Percentiles rank a stretch among this genome's conserved stretches.
phyloP scores from a whole-genome alignment of 129 eudicot species.

The Erigeron canadensis region DNA sequence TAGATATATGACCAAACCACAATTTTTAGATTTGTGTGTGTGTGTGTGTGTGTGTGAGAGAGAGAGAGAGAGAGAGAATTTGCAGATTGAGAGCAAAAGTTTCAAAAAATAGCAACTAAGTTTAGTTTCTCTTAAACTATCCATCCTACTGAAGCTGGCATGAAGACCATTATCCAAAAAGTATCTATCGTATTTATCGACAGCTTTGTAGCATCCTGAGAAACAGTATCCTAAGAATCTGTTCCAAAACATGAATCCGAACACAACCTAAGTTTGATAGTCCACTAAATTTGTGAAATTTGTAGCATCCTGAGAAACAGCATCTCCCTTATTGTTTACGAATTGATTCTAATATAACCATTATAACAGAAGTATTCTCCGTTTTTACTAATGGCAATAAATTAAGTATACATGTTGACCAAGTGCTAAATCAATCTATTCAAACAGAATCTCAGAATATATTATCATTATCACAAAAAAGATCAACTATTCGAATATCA shows the following conservation, averaged over 20 bases:
- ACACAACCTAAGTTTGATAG: conserved; percentile 11
- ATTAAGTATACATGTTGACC: background rate
- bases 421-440: background rate
- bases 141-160: background rate
- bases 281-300: background rate
- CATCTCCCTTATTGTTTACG: background rate
- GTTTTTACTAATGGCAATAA: background rate
- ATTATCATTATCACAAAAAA: background rate
- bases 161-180: background rate
- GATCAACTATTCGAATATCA: background rate
- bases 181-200: too few species aligned
- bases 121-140: background rate
- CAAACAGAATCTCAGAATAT: background rate
- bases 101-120: background rate
- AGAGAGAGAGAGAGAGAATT: background rate
- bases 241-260: background rate
- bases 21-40: too few species aligned
- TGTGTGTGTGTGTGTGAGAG: background rate
- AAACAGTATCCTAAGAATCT: background rate
- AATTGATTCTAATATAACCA: background rate
- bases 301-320: background rate
- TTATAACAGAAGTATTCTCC: background rate
- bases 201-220: too few species aligned
- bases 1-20: too few species aligned
- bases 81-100: background rate